These are phyloP conservation scores for Thuja plicata DNA, from an alignment of 83 land plant species.

Conservation along the genomic window DNA sequence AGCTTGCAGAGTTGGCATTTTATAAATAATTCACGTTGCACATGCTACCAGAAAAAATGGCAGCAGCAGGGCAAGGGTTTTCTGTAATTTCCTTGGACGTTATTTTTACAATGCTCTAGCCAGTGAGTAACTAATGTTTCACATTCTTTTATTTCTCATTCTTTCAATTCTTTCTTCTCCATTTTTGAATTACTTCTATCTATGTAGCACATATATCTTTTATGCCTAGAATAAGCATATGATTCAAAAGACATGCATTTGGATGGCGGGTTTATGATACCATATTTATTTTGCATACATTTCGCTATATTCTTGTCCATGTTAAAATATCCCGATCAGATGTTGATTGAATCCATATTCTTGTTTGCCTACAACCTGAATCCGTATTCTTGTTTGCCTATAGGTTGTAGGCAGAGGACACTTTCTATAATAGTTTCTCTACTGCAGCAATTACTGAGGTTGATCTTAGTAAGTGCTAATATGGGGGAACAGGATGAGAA, in stretches of 20 bases:
- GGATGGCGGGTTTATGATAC: neutral
- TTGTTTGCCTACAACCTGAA: no score
- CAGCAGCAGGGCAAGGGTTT: no score
- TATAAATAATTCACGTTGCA: no score
- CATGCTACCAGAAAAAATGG: no score
- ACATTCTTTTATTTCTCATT: neutral
- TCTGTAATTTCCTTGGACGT: constrained; percentile 80
- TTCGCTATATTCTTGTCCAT: neutral
- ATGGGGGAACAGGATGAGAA: no score
- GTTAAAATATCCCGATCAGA: neutral
- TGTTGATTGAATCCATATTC: neutral
- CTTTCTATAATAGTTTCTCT: no score
- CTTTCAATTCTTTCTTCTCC: neutral
- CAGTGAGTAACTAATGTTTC: constrained; percentile 45
- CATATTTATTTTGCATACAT: neutral
- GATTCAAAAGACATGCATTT: neutral
- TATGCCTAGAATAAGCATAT: neutral
- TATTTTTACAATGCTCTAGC: constrained; percentile 98
- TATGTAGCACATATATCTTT: neutral
- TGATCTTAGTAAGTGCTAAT: no score
- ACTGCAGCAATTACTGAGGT: no score
- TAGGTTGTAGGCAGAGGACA: neutral
- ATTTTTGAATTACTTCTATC: neutral
- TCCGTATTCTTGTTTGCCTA: neutral
- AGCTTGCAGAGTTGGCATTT: no score